Percentiles rank a stretch among this genome's conserved stretches.
Evolutionary conservation across 2,329 filamentous ascomycete species (phyloP).

Genomic region (Fusarium transvaalense): DNA sequence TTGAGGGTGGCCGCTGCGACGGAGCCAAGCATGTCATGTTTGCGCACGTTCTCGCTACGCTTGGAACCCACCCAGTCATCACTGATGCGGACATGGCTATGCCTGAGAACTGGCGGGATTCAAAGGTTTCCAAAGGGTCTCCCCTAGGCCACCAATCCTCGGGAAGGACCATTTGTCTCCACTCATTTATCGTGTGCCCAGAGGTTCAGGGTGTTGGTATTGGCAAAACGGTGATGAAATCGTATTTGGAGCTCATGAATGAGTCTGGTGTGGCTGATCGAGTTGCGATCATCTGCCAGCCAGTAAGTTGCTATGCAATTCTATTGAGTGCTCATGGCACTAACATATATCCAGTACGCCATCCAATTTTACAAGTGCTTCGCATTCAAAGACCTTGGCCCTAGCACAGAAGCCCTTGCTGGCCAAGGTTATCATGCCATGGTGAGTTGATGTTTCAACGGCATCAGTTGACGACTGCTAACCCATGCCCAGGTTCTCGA

Average conservation of each 20-base stretch:
- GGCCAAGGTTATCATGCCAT: slow-evolving; percentile 87
- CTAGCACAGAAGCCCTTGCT: slow-evolving; percentile 77
- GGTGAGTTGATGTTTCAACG: slow-evolving; percentile 61
- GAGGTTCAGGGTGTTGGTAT: slow-evolving; percentile 80
- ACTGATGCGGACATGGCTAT: slow-evolving; percentile 83
- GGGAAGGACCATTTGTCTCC: slow-evolving; percentile 81
- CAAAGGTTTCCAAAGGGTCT: slow-evolving; percentile 56
- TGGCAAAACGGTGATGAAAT: slow-evolving; percentile 78
- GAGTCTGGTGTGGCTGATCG: slow-evolving; percentile 77
- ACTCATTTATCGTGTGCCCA: slow-evolving; percentile 84
- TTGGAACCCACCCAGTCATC: slow-evolving; percentile 71
- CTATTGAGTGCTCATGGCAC: neutral
- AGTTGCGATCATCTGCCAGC: slow-evolving; percentile 81
- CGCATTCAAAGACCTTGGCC: slow-evolving; percentile 77
- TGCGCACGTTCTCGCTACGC: slow-evolving; percentile 82
- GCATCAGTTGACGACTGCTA: neutral
- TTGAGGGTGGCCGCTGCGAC: slow-evolving; percentile 63
- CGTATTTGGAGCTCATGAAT: slow-evolving; percentile 82
- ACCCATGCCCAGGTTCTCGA: slow-evolving; percentile 42
- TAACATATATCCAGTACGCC: slow-evolving; percentile 63
- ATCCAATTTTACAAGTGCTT: slow-evolving; percentile 81
- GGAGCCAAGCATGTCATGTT: slow-evolving; percentile 69
- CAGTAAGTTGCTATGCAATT: slow-evolving; percentile 59
- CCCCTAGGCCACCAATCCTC: slow-evolving; percentile 76
- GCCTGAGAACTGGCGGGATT: slow-evolving; percentile 74